phyloP scores from a whole-genome alignment of 805 yeast genomes.

The Schizosaccharomyces japonicus region DNA sequence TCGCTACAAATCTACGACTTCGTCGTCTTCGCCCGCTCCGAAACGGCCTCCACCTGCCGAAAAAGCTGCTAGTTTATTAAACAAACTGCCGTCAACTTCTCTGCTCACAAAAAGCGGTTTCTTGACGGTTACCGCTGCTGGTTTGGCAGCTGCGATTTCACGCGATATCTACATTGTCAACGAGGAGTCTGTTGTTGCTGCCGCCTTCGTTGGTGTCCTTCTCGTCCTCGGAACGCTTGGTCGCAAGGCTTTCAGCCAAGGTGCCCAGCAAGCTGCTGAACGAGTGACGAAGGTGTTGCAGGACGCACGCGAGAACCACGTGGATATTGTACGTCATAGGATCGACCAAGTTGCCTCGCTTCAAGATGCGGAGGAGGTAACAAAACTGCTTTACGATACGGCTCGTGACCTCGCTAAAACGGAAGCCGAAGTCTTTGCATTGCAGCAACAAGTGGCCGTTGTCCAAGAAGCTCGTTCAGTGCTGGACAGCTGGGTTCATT shows the following conservation, averaged over 20 bases:
- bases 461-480: constrained; percentile 83
- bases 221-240: constrained; percentile 59
- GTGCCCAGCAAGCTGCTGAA: constrained; percentile 71
- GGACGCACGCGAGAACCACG: constrained; percentile 73
- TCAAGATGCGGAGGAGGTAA: constrained; percentile 75
- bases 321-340: constrained; percentile 78
- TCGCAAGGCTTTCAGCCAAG: constrained; percentile 84
- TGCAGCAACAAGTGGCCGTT: constrained; percentile 71
- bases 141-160: constrained; percentile 78
- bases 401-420: constrained; percentile 91
- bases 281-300: constrained; percentile 62
- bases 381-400: constrained; percentile 74
- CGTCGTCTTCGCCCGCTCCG: constrained; percentile 7
- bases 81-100: constrained; percentile 80
- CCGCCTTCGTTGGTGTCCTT: constrained; percentile 55
- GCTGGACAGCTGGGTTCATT: constrained; percentile 96
- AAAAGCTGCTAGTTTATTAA: constrained; percentile 72
- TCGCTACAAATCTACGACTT: background rate
- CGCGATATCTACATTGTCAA: constrained; percentile 80
- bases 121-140: constrained; percentile 85
- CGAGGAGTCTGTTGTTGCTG: constrained; percentile 73
- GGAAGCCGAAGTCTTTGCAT: constrained; percentile 83
- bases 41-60: constrained; percentile 50
- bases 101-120: constrained; percentile 79
- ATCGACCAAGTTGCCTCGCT: constrained; percentile 69